Evolutionary conservation across 176 grass and related monocot species (phyloP), one percentile per base, ranked within the genome.

Genomic region (Carex pumila): DNA sequence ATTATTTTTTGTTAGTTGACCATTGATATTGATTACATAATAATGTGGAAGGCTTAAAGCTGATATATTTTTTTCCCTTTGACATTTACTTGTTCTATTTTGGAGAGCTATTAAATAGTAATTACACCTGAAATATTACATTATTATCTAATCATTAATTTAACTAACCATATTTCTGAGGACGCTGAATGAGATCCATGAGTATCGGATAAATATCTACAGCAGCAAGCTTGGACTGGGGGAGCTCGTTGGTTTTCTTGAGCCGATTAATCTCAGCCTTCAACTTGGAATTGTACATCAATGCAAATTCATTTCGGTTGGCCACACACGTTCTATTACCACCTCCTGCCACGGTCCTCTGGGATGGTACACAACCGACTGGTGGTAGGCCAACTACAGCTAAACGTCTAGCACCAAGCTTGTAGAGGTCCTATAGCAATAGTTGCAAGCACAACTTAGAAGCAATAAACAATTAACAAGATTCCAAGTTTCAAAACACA

Each of bases 311-410:
- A 77, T 94, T 94, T 68, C 85, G 87, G 59, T 85, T 73, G 21
- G 82, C 67, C 2, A 84, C 86, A 61, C 92, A 94, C 25, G 87
- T 65, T 82, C 62, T 81, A 43, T 25, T 7, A 15, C 79, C 41
- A 17, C 92, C 90, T 55, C 92, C 92, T 15, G 85, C 83, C 1
- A 87, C 62, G 2, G 86, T 84, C 86, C 90, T 86, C 85, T 89
- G 85, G 57, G 73, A 82, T 3, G 92, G 92, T 0, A 90, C 9
- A 80, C 92, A 94, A 0, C 92, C 92, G 0, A 94, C 61, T 1
- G 92, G 92, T 3, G 90, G 87, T 52, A 56, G 66, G 1, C 90
- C 86, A 3, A 79, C 59, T 55, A 94, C 65, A 0, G 32, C 88
- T 18, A 94, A 61, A 71, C 65, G 69, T 62, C 82, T 81, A 19